Conservation (phyloP, 192 early-diverging fungal species). For the Coemansia sp. region DNA sequence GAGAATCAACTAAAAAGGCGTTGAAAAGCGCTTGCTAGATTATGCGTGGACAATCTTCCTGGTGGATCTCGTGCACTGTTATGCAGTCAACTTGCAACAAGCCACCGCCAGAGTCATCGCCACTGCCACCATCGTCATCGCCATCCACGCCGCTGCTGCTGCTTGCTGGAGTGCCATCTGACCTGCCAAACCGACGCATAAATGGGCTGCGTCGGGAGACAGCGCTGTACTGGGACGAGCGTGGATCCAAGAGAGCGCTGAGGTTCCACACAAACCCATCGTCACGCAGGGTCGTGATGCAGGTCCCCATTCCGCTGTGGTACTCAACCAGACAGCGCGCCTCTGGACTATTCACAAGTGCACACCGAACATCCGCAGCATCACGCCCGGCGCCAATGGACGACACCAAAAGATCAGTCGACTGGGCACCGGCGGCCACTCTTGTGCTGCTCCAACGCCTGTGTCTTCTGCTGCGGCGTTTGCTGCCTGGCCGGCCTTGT, state of each 20-base stretch:
- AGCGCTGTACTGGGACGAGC: constrained; percentile 18
- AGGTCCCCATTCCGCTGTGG: constrained; percentile 9
- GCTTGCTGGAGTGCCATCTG: not conserved
- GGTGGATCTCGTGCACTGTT: constrained; percentile 35
- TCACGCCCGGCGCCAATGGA: constrained; percentile 14
- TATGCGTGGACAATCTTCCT: constrained; percentile 22
- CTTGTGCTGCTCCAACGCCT: not conserved
- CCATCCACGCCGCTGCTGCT: not conserved
- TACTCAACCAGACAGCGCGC: constrained; percentile 42
- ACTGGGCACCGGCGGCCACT: not conserved
- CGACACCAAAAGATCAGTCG: constrained; percentile 25
- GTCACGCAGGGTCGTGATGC: constrained; percentile 39
- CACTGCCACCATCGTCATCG: constrained; percentile 1
- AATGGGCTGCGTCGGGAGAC: constrained; percentile 42
- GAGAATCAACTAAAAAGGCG: not conserved
- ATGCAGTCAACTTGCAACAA: constrained; percentile 26
- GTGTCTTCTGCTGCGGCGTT: not conserved
- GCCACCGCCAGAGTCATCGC: not conserved
- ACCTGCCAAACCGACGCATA: constrained; percentile 20
- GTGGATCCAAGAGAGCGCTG: constrained; percentile 23
- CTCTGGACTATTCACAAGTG: constrained; percentile 20
- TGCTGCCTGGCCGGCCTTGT: constrained; percentile 1
- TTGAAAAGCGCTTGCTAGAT: not conserved
- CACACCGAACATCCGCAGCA: constrained; percentile 18
- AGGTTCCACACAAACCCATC: constrained; percentile 52